Conservation (phyloP, 2,329 filamentous ascomycete species). For the Trichoderma afroharzianum region DNA sequence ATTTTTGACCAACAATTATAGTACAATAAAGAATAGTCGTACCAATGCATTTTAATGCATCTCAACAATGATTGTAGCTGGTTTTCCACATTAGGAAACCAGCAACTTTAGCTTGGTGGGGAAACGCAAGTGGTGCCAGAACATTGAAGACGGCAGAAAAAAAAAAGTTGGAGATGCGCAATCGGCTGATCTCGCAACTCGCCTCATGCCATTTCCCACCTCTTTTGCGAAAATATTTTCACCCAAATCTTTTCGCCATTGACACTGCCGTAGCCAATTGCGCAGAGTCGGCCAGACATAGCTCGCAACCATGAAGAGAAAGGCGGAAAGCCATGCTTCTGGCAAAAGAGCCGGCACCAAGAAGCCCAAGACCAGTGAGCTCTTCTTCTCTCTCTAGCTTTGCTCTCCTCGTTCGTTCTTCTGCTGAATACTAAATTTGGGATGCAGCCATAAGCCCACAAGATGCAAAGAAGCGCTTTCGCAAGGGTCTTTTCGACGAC, state of each 20-base stretch:
- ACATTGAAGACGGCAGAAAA: background rate
- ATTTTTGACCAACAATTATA: background rate
- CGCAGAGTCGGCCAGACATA: slow-evolving; percentile 22
- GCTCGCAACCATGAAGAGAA: slow-evolving; percentile 51
- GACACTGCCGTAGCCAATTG: background rate
- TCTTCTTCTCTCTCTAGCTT: background rate
- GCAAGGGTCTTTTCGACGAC: slow-evolving; percentile 61
- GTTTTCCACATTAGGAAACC: slow-evolving; percentile 11
- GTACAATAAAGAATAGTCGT: background rate
- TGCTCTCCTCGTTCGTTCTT: background rate
- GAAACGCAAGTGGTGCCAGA: background rate
- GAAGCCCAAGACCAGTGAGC: slow-evolving; percentile 49
- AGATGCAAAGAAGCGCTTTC: slow-evolving; percentile 58
- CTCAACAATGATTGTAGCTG: background rate
- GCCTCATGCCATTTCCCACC: slow-evolving; percentile 9
- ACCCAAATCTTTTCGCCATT: background rate
- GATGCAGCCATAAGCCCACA: slow-evolving; percentile 45
- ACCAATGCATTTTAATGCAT: background rate
- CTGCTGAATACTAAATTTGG: slow-evolving; percentile 16
- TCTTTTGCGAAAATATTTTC: background rate
- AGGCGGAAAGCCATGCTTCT: slow-evolving; percentile 47
- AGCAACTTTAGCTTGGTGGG: slow-evolving; percentile 2
- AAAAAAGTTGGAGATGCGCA: slow-evolving; percentile 19
- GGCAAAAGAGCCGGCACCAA: slow-evolving; percentile 51
- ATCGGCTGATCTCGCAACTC: slow-evolving; percentile 18